Evolutionary conservation across 139 green algal genomes (phyloP), one percentile per base, ranked within the genome.

Genomic region (Limnomonas spitsbergensis): DNA sequence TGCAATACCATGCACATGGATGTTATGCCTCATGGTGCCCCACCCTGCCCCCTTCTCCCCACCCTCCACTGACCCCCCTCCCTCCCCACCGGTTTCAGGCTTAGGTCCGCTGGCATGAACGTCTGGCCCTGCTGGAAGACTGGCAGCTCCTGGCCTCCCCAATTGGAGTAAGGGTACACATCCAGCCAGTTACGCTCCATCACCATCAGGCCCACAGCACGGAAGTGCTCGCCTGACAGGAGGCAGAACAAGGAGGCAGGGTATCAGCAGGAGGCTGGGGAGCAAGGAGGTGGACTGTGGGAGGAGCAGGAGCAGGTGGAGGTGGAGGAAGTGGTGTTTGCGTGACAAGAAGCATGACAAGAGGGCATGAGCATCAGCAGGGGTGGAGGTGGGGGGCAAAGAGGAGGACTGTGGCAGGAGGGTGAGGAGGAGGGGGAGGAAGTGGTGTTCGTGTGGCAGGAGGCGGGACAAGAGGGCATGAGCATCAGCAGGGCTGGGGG

Each of bases 131-230:
- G 67, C 56, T 79, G 24, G 53, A 97, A 93, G 27, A 72, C 40
- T 0, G 95, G 95, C 82, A 98, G 87, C 68, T 88, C 86, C 36
- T 93, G 90, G 66, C 92, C 90, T n/a, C 93, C 93, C 94, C 94
- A 98, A 31, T 66, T 83, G 14, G 85, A 81, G 72, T 92, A 98
- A 26, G 90, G 87, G 86, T 98, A 99, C 36, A 99, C 92, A 4
- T 98, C 91, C 84, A 99, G 90, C 88, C 91, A 99, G 85, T 98
- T 98, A 75, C 91, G 87, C 83, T 97, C 89, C 29, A 79, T 87
- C 3, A 99, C 90, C 91, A 98, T 98, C 31, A 98, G 86, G 1
- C 96, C 96, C 72, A 87, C 82, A 29, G 76, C 75, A 29, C 72
- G 47, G 76, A 87, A 87, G 40, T 36, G 42, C 76, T 87, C 83